These are phyloP conservation scores for Beauveria sp. DNA, from an alignment of 2,329 filamentous ascomycete genomes.

Conservation along the genomic window DNA sequence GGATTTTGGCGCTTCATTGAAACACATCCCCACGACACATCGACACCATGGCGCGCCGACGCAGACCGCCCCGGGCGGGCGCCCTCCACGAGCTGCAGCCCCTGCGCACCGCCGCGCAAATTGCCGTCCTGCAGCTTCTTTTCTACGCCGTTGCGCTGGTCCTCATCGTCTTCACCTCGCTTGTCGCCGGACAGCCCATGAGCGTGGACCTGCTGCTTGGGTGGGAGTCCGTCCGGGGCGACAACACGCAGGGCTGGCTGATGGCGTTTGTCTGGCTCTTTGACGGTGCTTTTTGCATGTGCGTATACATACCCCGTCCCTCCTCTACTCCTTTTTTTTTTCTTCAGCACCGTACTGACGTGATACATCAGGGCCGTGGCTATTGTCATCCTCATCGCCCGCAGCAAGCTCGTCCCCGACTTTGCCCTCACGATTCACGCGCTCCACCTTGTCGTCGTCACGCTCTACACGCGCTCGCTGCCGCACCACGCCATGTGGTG, in stretches of 20 bases:
- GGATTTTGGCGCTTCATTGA: background rate
- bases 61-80: slow-evolving; percentile 51
- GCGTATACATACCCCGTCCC: slow-evolving; percentile 11
- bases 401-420: slow-evolving; percentile 90
- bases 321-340: background rate
- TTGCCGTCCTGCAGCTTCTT: slow-evolving; percentile 46
- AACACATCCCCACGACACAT: background rate
- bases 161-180: slow-evolving; percentile 49
- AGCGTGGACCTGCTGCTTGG: slow-evolving; percentile 47
- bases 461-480: slow-evolving; percentile 68
- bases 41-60: slow-evolving; percentile 43
- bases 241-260: slow-evolving; percentile 56
- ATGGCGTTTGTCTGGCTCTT: slow-evolving; percentile 50
- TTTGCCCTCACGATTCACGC: slow-evolving; percentile 86
- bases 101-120: slow-evolving; percentile 51
- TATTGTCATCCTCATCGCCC: slow-evolving; percentile 73
- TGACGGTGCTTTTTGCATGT: slow-evolving; percentile 47
- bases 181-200: slow-evolving; percentile 50
- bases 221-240: slow-evolving; percentile 51
- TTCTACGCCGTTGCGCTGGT: slow-evolving; percentile 46
- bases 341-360: background rate
- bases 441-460: slow-evolving; percentile 70
- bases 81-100: slow-evolving; percentile 55
- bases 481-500: slow-evolving; percentile 85
- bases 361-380: slow-evolving; percentile 61